Percentiles rank a stretch among this genome's conserved stretches.
These are phyloP conservation scores for Solidago caesia DNA, from an alignment of 129 eudicot genomes.

Conservation along the genomic window DNA sequence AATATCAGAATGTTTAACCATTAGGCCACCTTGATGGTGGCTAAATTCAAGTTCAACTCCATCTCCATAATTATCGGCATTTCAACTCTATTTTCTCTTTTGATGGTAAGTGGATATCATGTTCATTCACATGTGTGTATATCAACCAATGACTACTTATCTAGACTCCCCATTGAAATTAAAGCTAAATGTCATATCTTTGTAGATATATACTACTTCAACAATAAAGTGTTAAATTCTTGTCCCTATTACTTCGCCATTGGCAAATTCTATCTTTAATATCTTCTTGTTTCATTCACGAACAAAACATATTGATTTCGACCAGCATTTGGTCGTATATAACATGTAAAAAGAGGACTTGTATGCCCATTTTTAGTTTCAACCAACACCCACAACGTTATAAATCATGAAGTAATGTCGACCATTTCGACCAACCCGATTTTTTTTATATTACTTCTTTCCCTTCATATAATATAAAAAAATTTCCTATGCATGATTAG, in stretches of 20 bases:
- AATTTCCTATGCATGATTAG: background rate
- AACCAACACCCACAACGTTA: too few relatives aligned
- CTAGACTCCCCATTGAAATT: constrained; percentile 4
- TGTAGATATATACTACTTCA: background rate
- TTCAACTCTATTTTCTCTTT: background rate
- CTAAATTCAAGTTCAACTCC: background rate
- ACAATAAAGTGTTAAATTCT: too few relatives aligned
- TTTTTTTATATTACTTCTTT: background rate
- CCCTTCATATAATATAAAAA: too few relatives aligned
- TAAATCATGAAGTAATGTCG: background rate
- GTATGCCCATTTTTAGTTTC: background rate
- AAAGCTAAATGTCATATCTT: background rate
- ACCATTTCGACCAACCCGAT: constrained; percentile 1
- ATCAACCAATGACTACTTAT: constrained; percentile 17
- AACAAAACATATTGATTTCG: background rate
- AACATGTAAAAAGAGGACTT: background rate
- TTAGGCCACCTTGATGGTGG: background rate
- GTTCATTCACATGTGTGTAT: constrained; percentile 18
- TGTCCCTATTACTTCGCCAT: too few relatives aligned
- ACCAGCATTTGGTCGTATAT: background rate
- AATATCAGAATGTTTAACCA: too few relatives aligned
- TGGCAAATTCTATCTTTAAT: background rate
- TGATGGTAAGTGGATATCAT: constrained; percentile 11
- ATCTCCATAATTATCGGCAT: background rate
- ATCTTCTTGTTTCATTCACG: constrained; percentile 9